Evolutionary conservation across 768 basidiomycete species (phyloP).

Genomic region (Agrocybe chaxingu): DNA sequence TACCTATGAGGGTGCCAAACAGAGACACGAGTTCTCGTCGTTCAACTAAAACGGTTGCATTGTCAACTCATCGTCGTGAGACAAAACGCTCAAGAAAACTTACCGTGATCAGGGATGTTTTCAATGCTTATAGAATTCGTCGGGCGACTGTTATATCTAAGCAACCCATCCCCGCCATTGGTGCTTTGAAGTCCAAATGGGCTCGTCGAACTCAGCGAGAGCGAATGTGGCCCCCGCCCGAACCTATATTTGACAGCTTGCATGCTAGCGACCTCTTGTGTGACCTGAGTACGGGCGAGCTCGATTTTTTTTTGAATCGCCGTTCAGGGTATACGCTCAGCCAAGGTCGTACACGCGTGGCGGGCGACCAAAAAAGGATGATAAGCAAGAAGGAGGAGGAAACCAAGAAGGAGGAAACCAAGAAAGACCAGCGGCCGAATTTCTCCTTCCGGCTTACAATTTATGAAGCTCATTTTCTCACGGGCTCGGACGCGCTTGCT

Average conservation of each 20-base stretch:
- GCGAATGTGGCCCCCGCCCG: conserved; percentile 11
- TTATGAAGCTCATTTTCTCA: no score
- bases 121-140: conserved; percentile 48
- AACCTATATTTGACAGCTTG: conserved; percentile 19
- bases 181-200: no score
- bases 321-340: neutral
- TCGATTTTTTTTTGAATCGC: neutral
- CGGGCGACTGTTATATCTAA: conserved; percentile 8
- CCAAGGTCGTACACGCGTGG: no score
- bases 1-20: conserved; percentile 59
- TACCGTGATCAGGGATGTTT: conserved; percentile 41
- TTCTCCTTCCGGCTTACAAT: neutral
- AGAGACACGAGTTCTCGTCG: conserved; percentile 49
- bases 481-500: no score
- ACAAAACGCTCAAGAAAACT: conserved; percentile 2
- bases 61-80: neutral
- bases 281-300: no score
- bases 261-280: conserved; percentile 1
- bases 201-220: neutral
- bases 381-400: no score
- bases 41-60: conserved; percentile 10
- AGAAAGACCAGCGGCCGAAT: neutral
- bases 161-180: no score
- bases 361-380: no score
- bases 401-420: conserved; percentile 5